Conservation (phyloP, 257 asterid genomes). For the Ballota nigra region DNA sequence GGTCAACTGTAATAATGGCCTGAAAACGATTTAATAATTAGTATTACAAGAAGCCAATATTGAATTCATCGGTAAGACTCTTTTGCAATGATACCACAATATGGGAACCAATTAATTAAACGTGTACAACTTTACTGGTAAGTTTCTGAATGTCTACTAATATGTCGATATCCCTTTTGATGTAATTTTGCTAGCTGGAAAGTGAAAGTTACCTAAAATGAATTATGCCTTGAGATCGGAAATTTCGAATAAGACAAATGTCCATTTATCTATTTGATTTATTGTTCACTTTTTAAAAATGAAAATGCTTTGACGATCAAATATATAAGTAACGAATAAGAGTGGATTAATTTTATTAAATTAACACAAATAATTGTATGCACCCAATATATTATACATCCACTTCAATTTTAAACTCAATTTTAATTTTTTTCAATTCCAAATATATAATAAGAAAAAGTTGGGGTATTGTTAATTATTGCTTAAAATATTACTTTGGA, state of each 20-base stretch:
- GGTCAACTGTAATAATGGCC: conserved; percentile 27
- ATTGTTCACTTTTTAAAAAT: background rate
- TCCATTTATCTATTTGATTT: background rate
- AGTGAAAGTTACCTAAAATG: background rate
- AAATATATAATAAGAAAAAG: too few relatives aligned
- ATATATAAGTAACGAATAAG: too few relatives aligned
- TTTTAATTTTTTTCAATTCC: too few relatives aligned
- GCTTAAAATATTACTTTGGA: too few relatives aligned
- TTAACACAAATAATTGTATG: too few relatives aligned
- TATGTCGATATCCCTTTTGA: conserved; percentile 4
- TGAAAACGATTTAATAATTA: background rate
- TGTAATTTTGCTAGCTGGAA: conserved; percentile 34
- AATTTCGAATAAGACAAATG: background rate
- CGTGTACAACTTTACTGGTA: conserved; percentile 16
- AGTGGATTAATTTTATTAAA: too few relatives aligned
- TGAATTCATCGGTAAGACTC: conserved; percentile 2
- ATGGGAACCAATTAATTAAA: background rate
- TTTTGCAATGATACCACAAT: conserved; percentile 18
- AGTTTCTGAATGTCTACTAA: conserved; percentile 19
- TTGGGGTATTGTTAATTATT: too few relatives aligned
- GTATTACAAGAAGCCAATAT: background rate
- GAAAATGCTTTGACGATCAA: background rate
- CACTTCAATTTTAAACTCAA: too few relatives aligned
- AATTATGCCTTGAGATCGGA: background rate
- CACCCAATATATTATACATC: too few relatives aligned